Evolutionary conservation across 2,329 filamentous ascomycete species (phyloP), one percentile per base, ranked within the genome.

Genomic region (Teratosphaeria gauchensis): DNA sequence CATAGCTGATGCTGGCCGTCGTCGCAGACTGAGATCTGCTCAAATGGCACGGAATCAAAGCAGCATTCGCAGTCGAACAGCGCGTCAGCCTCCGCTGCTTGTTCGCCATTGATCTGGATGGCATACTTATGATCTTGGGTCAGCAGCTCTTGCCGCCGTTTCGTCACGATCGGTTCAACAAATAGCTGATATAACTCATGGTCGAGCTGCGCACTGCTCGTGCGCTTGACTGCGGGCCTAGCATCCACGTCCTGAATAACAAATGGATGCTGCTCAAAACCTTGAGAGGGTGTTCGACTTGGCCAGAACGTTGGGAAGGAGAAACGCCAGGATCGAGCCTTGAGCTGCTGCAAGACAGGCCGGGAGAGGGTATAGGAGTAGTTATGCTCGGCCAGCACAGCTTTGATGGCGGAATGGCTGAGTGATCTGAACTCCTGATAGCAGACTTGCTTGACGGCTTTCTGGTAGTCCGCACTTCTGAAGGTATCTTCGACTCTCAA

Each of bases 331-430:
- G 89, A 90, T 71, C 85, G 88, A 52, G 83, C 82, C 6, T 86
- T 85, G 12, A 92, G 74, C 1, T 80, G 80, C 56, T 88, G 81
- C 16, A 94, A 81, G 1, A 86, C 88, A 16, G 82, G 82, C 38
- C 89, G 81, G 12, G 88, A 85, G 32, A 86, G 81, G 24, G 87
- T 83, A 67, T 92, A 94, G 8, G 86, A 88, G 73, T 89, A 85
- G 73, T 94, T 94, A 68, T 82, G 84, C 72, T 94, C 89, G 55
- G 88, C 89, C 54, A 94, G 80, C 7, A 94, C 88, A 8, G 86
- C 89, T 68, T 86, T 84, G 73, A 92, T 87, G 3, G 88, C 85
- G 1, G 87, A 89, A 59, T 83, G 82, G 12, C 87, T 85, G 51
- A 92, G 75, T 21, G 85, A 86, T 66, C 84, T 86, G 75, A 92